Conservation (phyloP, 2,329 filamentous ascomycete species). For the Exophiala xenobiotica region DNA sequence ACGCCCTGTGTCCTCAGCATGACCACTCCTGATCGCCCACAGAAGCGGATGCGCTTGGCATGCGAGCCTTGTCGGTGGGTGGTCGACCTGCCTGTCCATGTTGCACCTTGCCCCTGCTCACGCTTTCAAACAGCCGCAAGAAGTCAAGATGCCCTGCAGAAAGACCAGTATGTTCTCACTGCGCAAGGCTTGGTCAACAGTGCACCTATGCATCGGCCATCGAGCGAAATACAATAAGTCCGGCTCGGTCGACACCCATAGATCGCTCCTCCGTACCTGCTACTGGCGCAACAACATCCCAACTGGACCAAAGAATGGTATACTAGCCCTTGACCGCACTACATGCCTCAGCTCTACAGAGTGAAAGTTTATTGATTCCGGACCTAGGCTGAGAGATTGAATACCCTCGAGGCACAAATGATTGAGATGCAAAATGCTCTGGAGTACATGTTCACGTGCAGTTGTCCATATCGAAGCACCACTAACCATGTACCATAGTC, state of each 20-base stretch:
- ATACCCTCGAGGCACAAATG: constrained; percentile 10
- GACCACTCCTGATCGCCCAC: not conserved
- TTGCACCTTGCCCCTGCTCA: not conserved
- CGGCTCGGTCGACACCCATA: not conserved
- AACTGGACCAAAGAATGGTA: constrained; percentile 9
- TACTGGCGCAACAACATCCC: not conserved
- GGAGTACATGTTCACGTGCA: not conserved
- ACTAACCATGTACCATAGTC: not conserved
- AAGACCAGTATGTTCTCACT: constrained; percentile 37
- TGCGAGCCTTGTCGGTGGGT: constrained; percentile 37
- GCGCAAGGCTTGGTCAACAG: constrained; percentile 34
- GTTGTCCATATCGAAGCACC: not conserved
- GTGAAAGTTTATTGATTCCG: constrained; percentile 1
- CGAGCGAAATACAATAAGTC: not conserved
- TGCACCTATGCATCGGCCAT: constrained; percentile 32
- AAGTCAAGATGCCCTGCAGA: constrained; percentile 38
- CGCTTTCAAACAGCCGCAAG: constrained; percentile 31
- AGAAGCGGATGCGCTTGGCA: constrained; percentile 29
- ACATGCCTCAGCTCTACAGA: not conserved
- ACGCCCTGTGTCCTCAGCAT: not conserved
- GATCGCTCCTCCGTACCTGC: not conserved
- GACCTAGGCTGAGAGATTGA: constrained; percentile 15
- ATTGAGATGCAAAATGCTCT: constrained; percentile 8
- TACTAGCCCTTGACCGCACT: not conserved
- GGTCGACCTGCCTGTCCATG: not conserved